Evolutionary conservation across 257 asterid species (phyloP), one percentile per base, ranked within the genome.

Genomic region (Solanum lycopersicoides): DNA sequence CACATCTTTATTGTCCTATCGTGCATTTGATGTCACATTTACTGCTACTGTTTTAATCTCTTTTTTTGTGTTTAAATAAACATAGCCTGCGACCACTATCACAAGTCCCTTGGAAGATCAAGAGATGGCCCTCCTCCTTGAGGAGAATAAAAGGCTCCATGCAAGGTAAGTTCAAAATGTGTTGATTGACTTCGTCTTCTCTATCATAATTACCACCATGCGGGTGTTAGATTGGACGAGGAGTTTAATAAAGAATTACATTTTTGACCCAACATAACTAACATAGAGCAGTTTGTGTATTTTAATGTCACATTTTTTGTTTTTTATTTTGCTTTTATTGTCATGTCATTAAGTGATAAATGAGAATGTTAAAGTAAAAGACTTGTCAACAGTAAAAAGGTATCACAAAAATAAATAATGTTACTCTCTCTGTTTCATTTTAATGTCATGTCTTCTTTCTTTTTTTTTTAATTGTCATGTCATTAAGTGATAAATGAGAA

Each of bases 81-180:
- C 85, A 50, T 50, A 96, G 98, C 90, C 66, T 88, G 92, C 83
- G 39, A 23, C 87, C 80, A 85, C 82, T 83, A 88, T 88, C 60
- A 90, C 90, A 79, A 89, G 82, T 74, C 88, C 77, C 76, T 82
- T 69, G 71, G 82, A 89, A 87, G 85, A 88, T 42, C 84, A 89
- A 87, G 96, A 92, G 88, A 91, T 93, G 86, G 91, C 89, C 88
- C 68, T 15, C 86, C 56, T 93, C 66, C 82, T 94, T 84, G 87
- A 88, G 90, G 96, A 93, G 86, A 94, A 96, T 90, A 88, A 56
- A 87, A 92, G 42, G 92, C 94, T 93, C 63, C 94, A 30, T n/a
- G 89, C 92, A 16, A 92, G 35, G 98, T 95, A 90, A 92, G 98
- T 92, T 75, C 53, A 69, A n/a, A 50, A 80, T 80, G 69, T 28